Base-by-base conservation (phyloP, 2,329 filamentous ascomycete species). In the Calonectria multiphialidica region DNA sequence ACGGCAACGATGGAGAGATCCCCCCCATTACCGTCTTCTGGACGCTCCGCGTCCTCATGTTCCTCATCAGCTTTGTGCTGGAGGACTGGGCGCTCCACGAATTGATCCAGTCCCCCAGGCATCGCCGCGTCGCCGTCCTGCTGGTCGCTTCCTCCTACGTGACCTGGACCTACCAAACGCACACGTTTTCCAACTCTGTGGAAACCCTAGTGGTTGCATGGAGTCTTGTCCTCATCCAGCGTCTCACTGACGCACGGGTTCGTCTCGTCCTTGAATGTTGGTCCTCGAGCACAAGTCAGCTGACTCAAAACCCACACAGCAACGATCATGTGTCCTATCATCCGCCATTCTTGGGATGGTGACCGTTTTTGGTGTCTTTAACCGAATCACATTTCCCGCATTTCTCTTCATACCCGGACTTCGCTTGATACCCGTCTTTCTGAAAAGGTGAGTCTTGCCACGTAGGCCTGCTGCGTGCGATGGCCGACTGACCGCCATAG, bases 51-150 rank as follows among this genome's bases (percentile, higher is more conserved):
- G 89, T 94, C 62, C 89, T 97, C 81, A 98, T 99, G 96, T 98
- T 98, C 85, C 87, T 95, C 65, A 88, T 98, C 82, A 98, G 96
- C 87, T 98, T 99, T 83, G 95, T 99, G 67, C 89, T 99, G 74
- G 95, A 98, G 85, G 97, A 99, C 86, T 98, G 97, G 96, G 97
- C 97, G 13, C 90, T 99, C 71, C 92, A 98, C 86, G 97, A 99
- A 83, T 88, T 98, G 75, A 92, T 98, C 68, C 91, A 92, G 73
- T 93, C 93, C 45, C 92, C 92, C 74, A 92, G 92, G 72, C 88
- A 91, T 79, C 92, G 95, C 74, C 91, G 91, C 77, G 87, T 93
- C 68, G 95, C 95, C 12, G 90, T 97, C 53, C 88, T 97, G 55
- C 89, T 99, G 70, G 94, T 98, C 72, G 95, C 96, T 55, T 98